Evolutionary conservation across 2,329 filamentous ascomycete species (phyloP).

Genomic region (Exophiala bonariae): DNA sequence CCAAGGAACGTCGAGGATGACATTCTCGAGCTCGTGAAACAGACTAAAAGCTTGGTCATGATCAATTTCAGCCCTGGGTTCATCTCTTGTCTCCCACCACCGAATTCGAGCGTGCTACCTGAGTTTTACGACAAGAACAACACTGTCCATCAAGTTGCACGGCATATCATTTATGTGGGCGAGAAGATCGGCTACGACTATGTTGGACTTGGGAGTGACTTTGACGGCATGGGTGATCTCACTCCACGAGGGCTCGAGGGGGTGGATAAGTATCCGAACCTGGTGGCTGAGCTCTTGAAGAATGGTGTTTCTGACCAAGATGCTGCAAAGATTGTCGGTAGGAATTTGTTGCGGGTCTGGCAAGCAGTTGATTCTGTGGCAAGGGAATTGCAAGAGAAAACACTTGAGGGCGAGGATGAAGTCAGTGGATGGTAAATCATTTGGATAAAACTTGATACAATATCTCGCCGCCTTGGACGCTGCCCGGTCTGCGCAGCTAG

Average conservation of each 20-base stretch:
- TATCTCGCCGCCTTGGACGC: no score
- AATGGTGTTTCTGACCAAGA: constrained; percentile 74
- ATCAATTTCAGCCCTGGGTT: constrained; percentile 85
- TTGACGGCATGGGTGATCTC: constrained; percentile 61
- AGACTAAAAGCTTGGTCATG: constrained; percentile 78
- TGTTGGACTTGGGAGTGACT: constrained; percentile 87
- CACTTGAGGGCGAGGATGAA: constrained; percentile 47
- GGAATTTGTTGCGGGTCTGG: constrained; percentile 85
- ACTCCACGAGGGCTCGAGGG: constrained; percentile 78
- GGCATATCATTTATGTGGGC: constrained; percentile 81
- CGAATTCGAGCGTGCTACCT: constrained; percentile 64
- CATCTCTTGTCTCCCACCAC: constrained; percentile 68
- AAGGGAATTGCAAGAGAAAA: constrained; percentile 60
- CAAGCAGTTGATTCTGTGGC: constrained; percentile 73
- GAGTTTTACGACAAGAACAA: constrained; percentile 66
- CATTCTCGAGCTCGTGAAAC: constrained; percentile 73
- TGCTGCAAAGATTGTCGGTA: constrained; percentile 72
- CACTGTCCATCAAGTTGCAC: constrained; percentile 74
- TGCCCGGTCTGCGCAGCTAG: no score
- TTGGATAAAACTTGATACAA: no score
- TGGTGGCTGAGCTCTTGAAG: constrained; percentile 72
- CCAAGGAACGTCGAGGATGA: constrained; percentile 88
- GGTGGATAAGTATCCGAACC: constrained; percentile 76
- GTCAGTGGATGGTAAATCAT: constrained; percentile 16
- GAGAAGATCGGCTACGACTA: constrained; percentile 80